Conservation (phyloP, 129 eudicot species). For the Erigeron canadensis region DNA sequence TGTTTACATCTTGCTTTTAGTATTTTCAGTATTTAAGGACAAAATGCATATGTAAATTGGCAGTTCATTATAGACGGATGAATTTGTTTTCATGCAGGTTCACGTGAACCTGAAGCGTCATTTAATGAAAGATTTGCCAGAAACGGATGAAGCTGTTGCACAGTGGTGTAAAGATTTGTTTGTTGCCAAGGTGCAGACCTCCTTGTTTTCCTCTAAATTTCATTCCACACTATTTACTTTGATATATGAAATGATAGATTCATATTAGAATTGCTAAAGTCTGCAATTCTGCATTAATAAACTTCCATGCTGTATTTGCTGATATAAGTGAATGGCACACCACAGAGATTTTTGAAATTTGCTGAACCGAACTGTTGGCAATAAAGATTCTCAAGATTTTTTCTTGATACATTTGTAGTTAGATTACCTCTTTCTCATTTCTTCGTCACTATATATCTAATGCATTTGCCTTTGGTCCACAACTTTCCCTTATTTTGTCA, state of each 20-base stretch:
- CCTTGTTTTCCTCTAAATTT: not conserved
- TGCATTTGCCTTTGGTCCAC: not conserved
- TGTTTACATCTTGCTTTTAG: not conserved
- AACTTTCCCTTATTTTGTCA: not conserved
- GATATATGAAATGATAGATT: not conserved
- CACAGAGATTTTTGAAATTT: not conserved
- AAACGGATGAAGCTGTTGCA: constrained; percentile 80
- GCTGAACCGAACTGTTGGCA: not conserved
- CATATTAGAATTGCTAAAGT: not conserved
- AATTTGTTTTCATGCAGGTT: constrained; percentile 44
- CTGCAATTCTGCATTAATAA: not conserved
- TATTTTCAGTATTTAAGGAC: not conserved
- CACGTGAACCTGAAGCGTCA: constrained; percentile 81
- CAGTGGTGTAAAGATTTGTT: constrained; percentile 91
- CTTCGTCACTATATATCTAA: not conserved
- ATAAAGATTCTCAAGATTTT: not conserved
- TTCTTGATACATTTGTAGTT: not conserved
- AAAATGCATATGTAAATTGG: not conserved
- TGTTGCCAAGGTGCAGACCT: constrained; percentile 60
- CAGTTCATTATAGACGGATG: not conserved
- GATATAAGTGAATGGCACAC: not conserved
- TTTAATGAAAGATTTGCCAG: constrained; percentile 89
- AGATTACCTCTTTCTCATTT: constrained; percentile 2
- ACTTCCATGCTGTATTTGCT: not conserved
- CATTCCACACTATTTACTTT: not conserved